phyloP scores from a whole-genome alignment of 805 yeast species.

The Spathaspora gorwiae region DNA sequence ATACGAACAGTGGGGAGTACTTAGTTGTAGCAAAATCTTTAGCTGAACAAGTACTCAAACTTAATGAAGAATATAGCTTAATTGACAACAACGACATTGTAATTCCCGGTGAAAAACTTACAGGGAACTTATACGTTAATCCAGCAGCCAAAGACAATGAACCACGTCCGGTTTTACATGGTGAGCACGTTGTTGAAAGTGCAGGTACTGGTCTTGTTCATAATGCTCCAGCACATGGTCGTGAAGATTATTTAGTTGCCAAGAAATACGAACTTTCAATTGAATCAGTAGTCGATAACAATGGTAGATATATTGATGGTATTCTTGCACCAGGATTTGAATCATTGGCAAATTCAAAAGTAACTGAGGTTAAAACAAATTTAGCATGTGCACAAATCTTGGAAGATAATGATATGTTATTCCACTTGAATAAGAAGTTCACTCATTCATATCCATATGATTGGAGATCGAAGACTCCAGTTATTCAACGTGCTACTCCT shows the following conservation, averaged over 20 bases:
- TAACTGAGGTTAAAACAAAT: conserved; percentile 20
- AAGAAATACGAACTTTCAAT: conserved; percentile 50
- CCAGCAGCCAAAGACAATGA: conserved; percentile 5
- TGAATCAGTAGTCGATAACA: conserved; percentile 73
- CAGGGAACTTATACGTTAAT: conserved; percentile 36
- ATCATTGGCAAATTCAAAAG: conserved; percentile 41
- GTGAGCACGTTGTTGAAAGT: conserved; percentile 70
- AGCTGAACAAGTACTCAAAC: conserved; percentile 29
- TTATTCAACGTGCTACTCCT: conserved; percentile 90
- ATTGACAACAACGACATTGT: conserved; percentile 1
- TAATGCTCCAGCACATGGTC: conserved; percentile 97
- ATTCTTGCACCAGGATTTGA: conserved; percentile 42
- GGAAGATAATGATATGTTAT: conserved; percentile 40
- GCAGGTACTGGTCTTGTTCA: conserved; percentile 97
- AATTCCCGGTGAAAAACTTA: conserved; percentile 21
- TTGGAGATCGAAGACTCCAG: conserved; percentile 95
- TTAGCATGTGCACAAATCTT: conserved; percentile 54
- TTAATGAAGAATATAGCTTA: conserved; percentile 16
- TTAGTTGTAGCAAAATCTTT: conserved; percentile 57
- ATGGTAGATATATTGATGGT: conserved; percentile 62
- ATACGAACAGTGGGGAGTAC: conserved; percentile 29
- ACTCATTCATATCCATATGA: conserved; percentile 91
- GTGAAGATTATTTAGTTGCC: conserved; percentile 82
- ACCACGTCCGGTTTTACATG: conserved; percentile 62
- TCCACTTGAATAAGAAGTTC: conserved; percentile 46